phyloP scores from a whole-genome alignment of 768 basidiomycete genomes.

The Lactarius evosmus region DNA sequence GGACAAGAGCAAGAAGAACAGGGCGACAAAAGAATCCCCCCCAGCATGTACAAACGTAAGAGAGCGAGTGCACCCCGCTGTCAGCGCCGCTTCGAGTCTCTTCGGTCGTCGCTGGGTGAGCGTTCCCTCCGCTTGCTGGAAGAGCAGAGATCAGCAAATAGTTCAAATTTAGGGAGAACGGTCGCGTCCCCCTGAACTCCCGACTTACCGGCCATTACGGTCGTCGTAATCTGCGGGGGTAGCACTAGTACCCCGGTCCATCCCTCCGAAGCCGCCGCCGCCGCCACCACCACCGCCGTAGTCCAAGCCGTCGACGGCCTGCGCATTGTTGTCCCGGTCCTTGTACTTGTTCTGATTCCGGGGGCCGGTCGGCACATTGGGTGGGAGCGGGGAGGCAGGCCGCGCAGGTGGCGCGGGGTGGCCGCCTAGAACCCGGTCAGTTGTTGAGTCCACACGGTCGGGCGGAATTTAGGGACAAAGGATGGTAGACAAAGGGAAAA shows the following conservation, averaged over 20 bases:
- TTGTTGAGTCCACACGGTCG: slow-evolving; percentile 2
- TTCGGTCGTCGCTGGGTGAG: slow-evolving; percentile 28
- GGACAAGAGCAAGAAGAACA: background rate
- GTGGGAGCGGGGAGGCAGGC: slow-evolving; percentile 81
- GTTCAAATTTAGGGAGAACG: background rate
- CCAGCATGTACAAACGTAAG: background rate
- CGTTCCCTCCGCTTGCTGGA: slow-evolving; percentile 28
- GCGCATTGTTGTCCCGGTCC: slow-evolving; percentile 80
- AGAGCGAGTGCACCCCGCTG: background rate
- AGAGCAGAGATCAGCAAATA: background rate
- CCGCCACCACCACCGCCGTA: slow-evolving; percentile 57
- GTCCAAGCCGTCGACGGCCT: slow-evolving; percentile 85
- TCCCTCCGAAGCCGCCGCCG: slow-evolving; percentile 25
- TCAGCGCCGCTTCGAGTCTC: slow-evolving; percentile 28
- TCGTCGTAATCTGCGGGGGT: slow-evolving; percentile 24
- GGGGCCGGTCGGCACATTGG: slow-evolving; percentile 84
- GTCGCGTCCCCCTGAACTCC: background rate
- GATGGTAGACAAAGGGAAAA: background rate
- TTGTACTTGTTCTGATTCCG: slow-evolving; percentile 89
- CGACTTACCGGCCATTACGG: slow-evolving; percentile 25
- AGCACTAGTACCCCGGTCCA: slow-evolving; percentile 31
- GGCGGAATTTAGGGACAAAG: background rate
- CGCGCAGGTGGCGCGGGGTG: slow-evolving; percentile 56
- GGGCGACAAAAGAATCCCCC: background rate
- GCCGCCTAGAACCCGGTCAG: slow-evolving; percentile 7